These are phyloP conservation scores for Hirschfeldia incana DNA, from an alignment of 345 rosid genomes.

Conservation along the genomic window DNA sequence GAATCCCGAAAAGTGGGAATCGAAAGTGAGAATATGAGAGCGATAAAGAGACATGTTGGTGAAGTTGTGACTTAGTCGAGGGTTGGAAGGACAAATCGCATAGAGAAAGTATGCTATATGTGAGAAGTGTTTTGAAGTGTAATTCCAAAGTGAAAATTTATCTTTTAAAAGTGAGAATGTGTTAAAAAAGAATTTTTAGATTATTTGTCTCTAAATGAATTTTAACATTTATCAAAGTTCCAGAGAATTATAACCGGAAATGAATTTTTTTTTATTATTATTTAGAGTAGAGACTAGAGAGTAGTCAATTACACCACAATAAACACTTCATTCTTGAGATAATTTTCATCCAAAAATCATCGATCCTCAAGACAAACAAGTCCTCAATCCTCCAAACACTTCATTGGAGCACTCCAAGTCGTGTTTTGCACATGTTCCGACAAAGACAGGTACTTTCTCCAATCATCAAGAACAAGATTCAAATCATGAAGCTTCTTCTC, in stretches of 20 bases:
- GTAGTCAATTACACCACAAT: background rate
- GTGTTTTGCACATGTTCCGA: conserved; percentile 24
- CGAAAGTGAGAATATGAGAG: no score
- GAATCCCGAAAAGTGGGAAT: no score
- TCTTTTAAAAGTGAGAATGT: no score
- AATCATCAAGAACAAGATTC: conserved; percentile 55
- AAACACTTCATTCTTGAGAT: background rate
- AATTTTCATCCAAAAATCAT: background rate
- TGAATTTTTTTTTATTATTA: background rate
- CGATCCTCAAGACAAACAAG: conserved; percentile 40
- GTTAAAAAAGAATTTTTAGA: no score
- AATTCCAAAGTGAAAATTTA: no score
- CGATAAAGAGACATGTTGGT: no score
- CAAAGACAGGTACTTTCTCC: conserved; percentile 51
- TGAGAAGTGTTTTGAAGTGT: no score
- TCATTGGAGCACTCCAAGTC: conserved; percentile 65
- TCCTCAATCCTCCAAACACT: conserved; percentile 42
- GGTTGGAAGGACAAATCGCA: no score
- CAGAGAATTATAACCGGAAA: background rate
- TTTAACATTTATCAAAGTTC: background rate
- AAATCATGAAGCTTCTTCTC: conserved; percentile 63
- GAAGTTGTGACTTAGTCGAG: no score
- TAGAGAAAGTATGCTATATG: no score
- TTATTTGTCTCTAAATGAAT: no score
- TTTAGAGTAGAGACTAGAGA: background rate